phyloP scores from a whole-genome alignment of 805 yeast genomes.

The Kodamaea leandrae region DNA sequence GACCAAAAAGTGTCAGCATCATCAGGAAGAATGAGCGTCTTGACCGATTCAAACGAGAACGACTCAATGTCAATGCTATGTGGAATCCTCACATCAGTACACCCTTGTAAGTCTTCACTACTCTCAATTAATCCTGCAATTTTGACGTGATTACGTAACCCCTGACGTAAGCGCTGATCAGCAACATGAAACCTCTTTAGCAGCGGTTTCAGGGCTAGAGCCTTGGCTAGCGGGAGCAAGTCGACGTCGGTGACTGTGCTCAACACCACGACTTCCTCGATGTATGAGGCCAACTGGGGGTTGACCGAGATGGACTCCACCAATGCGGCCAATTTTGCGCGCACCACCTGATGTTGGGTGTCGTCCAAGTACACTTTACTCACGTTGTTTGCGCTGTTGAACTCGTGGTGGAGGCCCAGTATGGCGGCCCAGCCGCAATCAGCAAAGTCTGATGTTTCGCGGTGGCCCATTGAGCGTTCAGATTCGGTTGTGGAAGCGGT shows the following conservation, averaged over 20 bases:
- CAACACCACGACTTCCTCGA: conserved; percentile 27
- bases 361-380: conserved; percentile 13
- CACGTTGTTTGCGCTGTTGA: background rate
- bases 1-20: conserved; percentile 16
- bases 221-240: conserved; percentile 5
- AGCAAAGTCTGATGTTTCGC: conserved; percentile 7
- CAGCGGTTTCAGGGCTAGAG: conserved; percentile 8
- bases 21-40: conserved; percentile 18
- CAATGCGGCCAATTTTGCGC: conserved; percentile 41
- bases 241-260: conserved; percentile 16
- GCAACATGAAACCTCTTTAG: conserved; percentile 19
- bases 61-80: background rate
- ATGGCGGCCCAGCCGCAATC: conserved; percentile 5
- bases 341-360: conserved; percentile 25
- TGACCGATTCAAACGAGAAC: conserved; percentile 3
- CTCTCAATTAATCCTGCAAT: too few species aligned
- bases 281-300: conserved; percentile 26
- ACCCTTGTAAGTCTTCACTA: too few species aligned
- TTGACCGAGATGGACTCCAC: conserved; percentile 35
- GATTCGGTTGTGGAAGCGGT: background rate
- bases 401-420: conserved; percentile 10
- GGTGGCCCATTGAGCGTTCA: background rate
- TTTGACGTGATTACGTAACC: background rate
- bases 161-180: conserved; percentile 13
- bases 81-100: conserved; percentile 5